Conservation (phyloP, 2,329 filamentous ascomycete species). For the Ascochyta rabiei region DNA sequence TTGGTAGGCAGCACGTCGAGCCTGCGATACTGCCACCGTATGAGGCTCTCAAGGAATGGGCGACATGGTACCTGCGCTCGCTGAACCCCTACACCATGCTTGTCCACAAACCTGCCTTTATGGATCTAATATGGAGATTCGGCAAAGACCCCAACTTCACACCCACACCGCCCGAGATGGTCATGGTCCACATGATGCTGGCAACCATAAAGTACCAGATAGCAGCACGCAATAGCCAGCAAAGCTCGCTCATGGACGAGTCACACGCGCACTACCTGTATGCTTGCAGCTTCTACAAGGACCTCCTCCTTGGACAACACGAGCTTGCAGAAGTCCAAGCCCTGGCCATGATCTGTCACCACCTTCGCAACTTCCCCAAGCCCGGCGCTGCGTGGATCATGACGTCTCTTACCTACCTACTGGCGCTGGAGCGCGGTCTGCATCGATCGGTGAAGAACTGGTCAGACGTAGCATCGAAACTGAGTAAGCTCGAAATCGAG, state of each 20-base stretch:
- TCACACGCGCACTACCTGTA: constrained; percentile 83
- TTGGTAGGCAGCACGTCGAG: constrained; percentile 61
- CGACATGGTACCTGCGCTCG: constrained; percentile 76
- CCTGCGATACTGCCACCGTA: constrained; percentile 66
- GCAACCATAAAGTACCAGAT: constrained; percentile 80
- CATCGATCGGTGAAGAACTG: constrained; percentile 72
- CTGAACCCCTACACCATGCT: constrained; percentile 75
- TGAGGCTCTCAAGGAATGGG: constrained; percentile 69
- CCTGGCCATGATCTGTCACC: constrained; percentile 71
- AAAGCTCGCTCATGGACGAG: constrained; percentile 61
- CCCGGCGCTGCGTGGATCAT: constrained; percentile 76
- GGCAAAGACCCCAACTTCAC: constrained; percentile 72
- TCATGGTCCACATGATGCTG: constrained; percentile 79
- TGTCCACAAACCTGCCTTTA: constrained; percentile 76
- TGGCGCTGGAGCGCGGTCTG: constrained; percentile 76
- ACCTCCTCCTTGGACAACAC: constrained; percentile 66
- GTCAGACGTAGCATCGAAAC: constrained; percentile 50
- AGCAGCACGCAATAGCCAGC: constrained; percentile 67
- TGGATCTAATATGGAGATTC: constrained; percentile 73
- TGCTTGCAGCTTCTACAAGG: constrained; percentile 70
- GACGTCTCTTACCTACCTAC: constrained; percentile 66
- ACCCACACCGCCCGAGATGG: constrained; percentile 68
- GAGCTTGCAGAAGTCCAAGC: constrained; percentile 74
- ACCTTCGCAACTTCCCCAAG: constrained; percentile 79
- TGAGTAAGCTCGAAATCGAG: constrained; percentile 70